Percentiles rank a stretch among this genome's conserved stretches.
Conservation (phyloP, 495 filamentous ascomycete species). For the Pyronema omphalodes region DNA sequence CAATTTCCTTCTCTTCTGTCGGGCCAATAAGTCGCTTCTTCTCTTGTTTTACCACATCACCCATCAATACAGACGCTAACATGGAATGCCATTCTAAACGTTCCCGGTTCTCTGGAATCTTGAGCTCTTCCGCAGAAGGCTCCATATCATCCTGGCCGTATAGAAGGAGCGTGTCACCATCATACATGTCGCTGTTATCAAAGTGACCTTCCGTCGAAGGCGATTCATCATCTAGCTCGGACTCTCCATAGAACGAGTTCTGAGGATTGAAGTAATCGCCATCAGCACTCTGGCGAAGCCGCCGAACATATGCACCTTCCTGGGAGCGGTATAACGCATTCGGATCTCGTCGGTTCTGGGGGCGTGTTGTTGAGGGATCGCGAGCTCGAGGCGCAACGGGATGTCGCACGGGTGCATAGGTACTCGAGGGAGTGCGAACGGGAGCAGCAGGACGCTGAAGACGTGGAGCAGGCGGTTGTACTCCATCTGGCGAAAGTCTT, state of each 20-base stretch:
- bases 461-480: conserved; percentile 20
- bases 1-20: conserved; percentile 50
- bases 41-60: conserved; percentile 93
- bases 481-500: conserved; percentile 21
- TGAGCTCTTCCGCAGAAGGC: conserved; percentile 72
- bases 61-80: conserved; percentile 85
- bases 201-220: conserved; percentile 68
- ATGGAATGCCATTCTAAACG: conserved; percentile 95
- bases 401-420: conserved; percentile 57
- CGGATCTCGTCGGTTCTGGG: conserved; percentile 40
- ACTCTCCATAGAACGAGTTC: conserved; percentile 42
- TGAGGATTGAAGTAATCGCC: conserved; percentile 58
- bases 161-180: conserved; percentile 84
- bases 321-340: conserved; percentile 68
- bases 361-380: conserved; percentile 36
- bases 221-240: conserved; percentile 78
- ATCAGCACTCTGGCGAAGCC: conserved; percentile 50
- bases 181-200: conserved; percentile 58
- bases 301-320: conserved; percentile 64
- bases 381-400: conserved; percentile 36
- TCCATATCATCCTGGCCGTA: conserved; percentile 70
- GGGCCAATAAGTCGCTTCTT: conserved; percentile 84
- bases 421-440: conserved; percentile 47
- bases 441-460: conserved; percentile 43
- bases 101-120: conserved; percentile 74